phyloP scores from a whole-genome alignment of 345 rosid species.

The Reutealis trisperma region DNA sequence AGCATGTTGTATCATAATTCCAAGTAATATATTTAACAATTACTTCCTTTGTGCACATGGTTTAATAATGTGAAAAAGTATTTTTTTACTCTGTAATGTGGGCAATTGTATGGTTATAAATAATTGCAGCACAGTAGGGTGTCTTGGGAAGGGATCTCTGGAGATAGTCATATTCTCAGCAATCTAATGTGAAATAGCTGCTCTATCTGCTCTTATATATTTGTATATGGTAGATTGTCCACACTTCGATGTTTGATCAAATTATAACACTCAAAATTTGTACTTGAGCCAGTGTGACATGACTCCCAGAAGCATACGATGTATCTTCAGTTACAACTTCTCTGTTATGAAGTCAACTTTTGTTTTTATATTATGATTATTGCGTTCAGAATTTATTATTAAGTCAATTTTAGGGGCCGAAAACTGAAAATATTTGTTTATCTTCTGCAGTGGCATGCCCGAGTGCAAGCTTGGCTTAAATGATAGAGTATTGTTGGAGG shows the following conservation, averaged over 20 bases:
- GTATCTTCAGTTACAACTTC: background rate
- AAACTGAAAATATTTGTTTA: too few species aligned
- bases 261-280: background rate
- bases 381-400: too few species aligned
- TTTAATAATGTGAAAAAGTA: background rate
- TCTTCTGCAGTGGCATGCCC: constrained; percentile 81
- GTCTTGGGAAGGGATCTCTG: background rate
- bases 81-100: background rate
- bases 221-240: background rate
- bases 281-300: background rate
- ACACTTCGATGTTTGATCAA: background rate
- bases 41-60: background rate
- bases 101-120: background rate
- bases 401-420: background rate
- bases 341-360: background rate
- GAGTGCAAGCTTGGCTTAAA: constrained; percentile 98
- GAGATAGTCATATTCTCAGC: background rate
- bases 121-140: background rate
- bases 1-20: background rate
- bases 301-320: background rate
- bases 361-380: too few species aligned
- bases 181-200: background rate
- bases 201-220: background rate
- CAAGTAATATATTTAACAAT: background rate
- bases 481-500: constrained; percentile 91